Evolutionary conservation across 2,329 filamentous ascomycete species (phyloP).

Genomic region (Cordyceps pruinosa): DNA sequence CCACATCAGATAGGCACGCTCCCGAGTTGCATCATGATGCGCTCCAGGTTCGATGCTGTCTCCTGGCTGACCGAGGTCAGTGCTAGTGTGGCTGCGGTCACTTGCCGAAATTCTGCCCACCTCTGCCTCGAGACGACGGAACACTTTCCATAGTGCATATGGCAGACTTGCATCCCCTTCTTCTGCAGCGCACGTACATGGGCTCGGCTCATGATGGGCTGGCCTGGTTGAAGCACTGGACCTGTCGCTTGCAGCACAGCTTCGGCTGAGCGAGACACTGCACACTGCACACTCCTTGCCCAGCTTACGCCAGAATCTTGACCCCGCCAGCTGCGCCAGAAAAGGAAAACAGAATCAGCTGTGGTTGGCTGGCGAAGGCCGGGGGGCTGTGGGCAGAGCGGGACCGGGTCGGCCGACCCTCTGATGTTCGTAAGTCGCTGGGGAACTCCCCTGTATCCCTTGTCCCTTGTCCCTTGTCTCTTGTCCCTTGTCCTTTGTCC

Average conservation of each 20-base stretch:
- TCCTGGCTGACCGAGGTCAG: neutral
- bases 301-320: neutral
- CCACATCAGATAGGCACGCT: neutral
- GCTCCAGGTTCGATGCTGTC: neutral
- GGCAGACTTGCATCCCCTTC: neutral
- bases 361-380: neutral
- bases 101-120: neutral
- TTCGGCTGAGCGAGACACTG: neutral
- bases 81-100: neutral
- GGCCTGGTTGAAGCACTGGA: neutral
- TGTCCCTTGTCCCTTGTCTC: too few species aligned
- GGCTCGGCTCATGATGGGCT: neutral
- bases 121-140: neutral
- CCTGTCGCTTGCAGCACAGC: neutral
- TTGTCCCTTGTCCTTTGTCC: too few species aligned
- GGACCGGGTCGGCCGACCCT: neutral
- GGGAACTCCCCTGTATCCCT: too few species aligned
- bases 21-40: neutral
- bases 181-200: neutral
- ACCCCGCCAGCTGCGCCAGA: neutral
- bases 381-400: neutral
- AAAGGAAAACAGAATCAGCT: neutral
- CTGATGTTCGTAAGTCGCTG: neutral
- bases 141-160: neutral
- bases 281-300: neutral